Conservation (phyloP, 202 grass and related monocot species). For the Hordeum pubiflorum region DNA sequence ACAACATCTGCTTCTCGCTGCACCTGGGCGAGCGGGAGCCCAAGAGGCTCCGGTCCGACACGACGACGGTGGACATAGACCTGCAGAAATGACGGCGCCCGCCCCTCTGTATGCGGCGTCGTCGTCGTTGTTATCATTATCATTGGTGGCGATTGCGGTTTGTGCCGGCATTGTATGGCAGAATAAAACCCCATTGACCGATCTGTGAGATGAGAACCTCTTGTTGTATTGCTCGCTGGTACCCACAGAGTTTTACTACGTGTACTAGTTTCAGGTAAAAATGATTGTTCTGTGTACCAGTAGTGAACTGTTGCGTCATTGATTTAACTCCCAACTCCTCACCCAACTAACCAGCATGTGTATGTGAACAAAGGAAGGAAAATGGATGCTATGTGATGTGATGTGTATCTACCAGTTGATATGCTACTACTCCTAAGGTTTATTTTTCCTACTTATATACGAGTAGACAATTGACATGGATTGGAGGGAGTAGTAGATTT, state of each 20-base stretch:
- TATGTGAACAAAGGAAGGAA: too few relatives aligned
- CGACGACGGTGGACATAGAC: conserved; percentile 3
- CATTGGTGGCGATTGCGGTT: background rate
- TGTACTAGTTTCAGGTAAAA: background rate
- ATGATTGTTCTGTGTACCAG: background rate
- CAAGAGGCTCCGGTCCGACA: conserved; percentile 33
- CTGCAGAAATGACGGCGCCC: background rate
- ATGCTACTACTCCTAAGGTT: too few relatives aligned
- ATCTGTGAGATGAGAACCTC: background rate
- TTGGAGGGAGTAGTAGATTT: too few relatives aligned
- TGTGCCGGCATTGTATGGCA: background rate
- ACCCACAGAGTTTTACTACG: background rate
- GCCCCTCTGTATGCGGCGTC: background rate
- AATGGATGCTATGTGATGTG: too few relatives aligned
- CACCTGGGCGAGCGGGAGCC: conserved; percentile 53
- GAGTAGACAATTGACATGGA: too few relatives aligned
- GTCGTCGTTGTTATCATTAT: background rate
- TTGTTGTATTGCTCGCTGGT: too few relatives aligned
- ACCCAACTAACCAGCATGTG: too few relatives aligned
- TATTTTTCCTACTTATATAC: too few relatives aligned
- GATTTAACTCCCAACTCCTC: too few relatives aligned
- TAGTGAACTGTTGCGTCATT: too few relatives aligned
- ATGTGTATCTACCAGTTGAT: too few relatives aligned
- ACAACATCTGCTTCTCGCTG: conserved; percentile 50
- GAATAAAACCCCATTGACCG: background rate